Base-by-base conservation (phyloP, 305 asterid species). In the Fraxinus xanthoxyloides region DNA sequence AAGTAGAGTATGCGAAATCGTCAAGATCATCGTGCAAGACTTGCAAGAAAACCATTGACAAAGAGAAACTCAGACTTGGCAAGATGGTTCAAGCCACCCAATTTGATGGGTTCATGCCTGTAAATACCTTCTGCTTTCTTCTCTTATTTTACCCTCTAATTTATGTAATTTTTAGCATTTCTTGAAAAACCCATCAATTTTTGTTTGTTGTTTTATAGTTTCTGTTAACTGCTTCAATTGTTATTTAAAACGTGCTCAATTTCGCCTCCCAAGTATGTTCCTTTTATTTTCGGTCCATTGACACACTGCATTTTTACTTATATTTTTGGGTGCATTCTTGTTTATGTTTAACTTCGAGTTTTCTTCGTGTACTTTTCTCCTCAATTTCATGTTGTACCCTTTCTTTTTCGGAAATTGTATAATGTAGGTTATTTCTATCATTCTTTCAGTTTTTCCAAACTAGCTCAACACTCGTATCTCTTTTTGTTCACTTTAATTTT, bases 41-140 rank as follows among this genome's bases (percentile, higher is more conserved):
- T 82, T 96, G 99, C 91, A 93, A 89, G 88, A 83, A 0, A 5
- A 63, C 87, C 81, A 94, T 94, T 83, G 89, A 85, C 0, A 96
- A 94, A 87, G 99, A 96, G 86, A 85, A 21, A 8, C 89, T 96
- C 61, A 89, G 99, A 88, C 97, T 96, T 38, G 99, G 98, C 1
- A 96, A 94, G 84, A 94, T 96, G 98, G 97, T 96, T 69, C 97
- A 94, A 83, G 87, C 98, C 79, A 82, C 94, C 70, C 94, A 96
- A n/a, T 93, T 93, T 78, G 99, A 96, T 87, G 98, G 99, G 43
- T 84, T 94, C 84, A 93, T 96, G 97, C 97, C 98, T 75, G 99
- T 96, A 91, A 59, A 75, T 51, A 30, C 59, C 15, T 7, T 61
- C 70, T 35, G 2, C 10, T 72, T 59, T 3, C 35, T 26, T 32